Evolutionary conservation across 163 green algal genomes (phyloP).

Genomic region (Scenedesmus sp.): DNA sequence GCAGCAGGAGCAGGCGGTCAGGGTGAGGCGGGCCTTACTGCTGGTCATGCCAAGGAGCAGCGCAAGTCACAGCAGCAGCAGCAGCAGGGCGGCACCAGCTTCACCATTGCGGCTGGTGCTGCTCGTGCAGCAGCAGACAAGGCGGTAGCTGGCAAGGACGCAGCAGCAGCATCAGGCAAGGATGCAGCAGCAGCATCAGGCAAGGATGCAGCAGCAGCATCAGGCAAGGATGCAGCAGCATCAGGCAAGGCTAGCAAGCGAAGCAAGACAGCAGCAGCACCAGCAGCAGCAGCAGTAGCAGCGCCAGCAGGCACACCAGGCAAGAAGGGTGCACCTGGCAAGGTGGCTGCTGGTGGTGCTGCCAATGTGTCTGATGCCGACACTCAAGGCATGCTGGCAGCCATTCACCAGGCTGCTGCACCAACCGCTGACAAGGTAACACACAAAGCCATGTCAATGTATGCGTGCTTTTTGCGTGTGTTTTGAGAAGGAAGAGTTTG

Average conservation of each 20-base stretch:
- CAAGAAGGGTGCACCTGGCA: neutral
- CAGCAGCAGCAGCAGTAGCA: slow-evolving; percentile 36
- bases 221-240: neutral
- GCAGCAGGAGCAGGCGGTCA: neutral
- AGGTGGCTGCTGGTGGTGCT: slow-evolving; percentile 2
- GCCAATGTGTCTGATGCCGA: neutral
- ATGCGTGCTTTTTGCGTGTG: neutral
- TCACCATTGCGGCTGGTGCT: slow-evolving; percentile 1
- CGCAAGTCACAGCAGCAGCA: neutral
- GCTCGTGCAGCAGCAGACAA: slow-evolving; percentile 19
- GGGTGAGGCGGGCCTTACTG: neutral
- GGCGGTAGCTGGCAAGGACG: neutral
- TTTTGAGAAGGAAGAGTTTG: neutral
- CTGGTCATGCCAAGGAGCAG: neutral
- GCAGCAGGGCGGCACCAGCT: neutral
- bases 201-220: slow-evolving; percentile 33
- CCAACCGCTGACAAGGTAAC: neutral
- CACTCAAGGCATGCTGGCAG: neutral
- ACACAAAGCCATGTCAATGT: neutral
- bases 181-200: slow-evolving; percentile 16
- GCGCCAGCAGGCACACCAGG: slow-evolving; percentile 3
- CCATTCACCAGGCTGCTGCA: neutral
- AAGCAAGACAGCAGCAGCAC: neutral
- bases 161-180: neutral
- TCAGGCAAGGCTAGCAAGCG: neutral